Evolutionary conservation across 805 yeast genomes (phyloP).

Genomic region (Saccharomycopsis fermentans): DNA sequence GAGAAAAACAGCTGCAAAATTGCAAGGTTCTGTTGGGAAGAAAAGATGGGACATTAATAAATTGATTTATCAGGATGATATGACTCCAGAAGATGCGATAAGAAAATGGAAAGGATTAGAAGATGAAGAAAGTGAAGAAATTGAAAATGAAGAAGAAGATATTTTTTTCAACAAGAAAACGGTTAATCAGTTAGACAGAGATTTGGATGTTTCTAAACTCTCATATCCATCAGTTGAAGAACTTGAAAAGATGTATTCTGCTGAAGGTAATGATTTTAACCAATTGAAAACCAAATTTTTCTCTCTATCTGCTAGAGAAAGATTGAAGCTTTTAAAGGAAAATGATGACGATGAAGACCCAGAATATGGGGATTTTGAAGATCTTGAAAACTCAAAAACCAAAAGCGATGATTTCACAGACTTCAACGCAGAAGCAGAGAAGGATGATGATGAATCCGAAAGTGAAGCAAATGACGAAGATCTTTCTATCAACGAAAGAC

Average conservation of each 20-base stretch:
- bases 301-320: slow-evolving; percentile 16
- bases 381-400: slow-evolving; percentile 25
- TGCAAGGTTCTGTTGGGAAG: slow-evolving; percentile 41
- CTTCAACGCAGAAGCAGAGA: slow-evolving; percentile 41
- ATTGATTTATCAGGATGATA: slow-evolving; percentile 67
- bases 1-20: slow-evolving; percentile 44
- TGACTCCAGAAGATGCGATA: slow-evolving; percentile 64
- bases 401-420: slow-evolving; percentile 41
- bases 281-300: slow-evolving; percentile 22
- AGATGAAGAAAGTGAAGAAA: slow-evolving; percentile 12
- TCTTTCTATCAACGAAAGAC: slow-evolving; percentile 14
- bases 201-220: slow-evolving; percentile 10
- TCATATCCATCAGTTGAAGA: slow-evolving; percentile 5
- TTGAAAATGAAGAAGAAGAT: slow-evolving; percentile 12
- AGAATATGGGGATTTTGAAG: slow-evolving; percentile 23
- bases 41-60: slow-evolving; percentile 73
- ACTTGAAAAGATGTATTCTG: slow-evolving; percentile 12
- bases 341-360: slow-evolving; percentile 17
- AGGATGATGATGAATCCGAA: slow-evolving; percentile 31
- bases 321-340: slow-evolving; percentile 19
- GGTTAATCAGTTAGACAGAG: not conserved
- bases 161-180: slow-evolving; percentile 16
- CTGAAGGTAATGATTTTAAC: slow-evolving; percentile 23
- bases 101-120: slow-evolving; percentile 15
- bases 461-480: slow-evolving; percentile 32